Base-by-base conservation (phyloP, 116 monocot genomes). In the Dioscorea cayenensis region DNA sequence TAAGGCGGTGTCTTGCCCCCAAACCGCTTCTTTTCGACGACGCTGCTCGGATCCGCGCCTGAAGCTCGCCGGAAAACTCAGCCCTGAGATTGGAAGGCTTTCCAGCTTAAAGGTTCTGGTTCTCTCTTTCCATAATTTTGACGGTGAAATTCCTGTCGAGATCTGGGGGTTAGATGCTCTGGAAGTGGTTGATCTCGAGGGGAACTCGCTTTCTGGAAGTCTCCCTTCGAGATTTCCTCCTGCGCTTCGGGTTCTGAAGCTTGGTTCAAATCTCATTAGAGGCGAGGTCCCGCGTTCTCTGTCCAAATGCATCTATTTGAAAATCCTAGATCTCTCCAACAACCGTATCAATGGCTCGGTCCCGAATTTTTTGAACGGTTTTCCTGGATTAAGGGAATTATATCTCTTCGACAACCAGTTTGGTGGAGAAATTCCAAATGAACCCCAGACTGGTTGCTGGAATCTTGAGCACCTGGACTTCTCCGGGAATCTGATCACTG, bases 401-500 rank as follows among this genome's bases (percentile, higher is more conserved):
- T 13, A 71, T 27, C 74, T 91, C 36, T 77, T 81, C 2, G 85
- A 75, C 20, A 92, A 92, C 66, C 63, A 19, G 10, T 72, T 88
- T 18, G 29, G 28, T 2, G 84, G 86, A 2, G 27, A 73, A 13
- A 80, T 93, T 17, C 90, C 84, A 0, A 51, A 66, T 25, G 84
- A 73, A 48, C 71, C 87, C 55, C 83, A 85, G 8, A 7, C 16
- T 70, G 74, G 63, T 5, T 90, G 81, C 65, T 22, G 21, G 17
- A 85, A 60, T 66, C 79, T 90, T 2, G 77, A 80, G 74, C 48
- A 75, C 16, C 66, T 90, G 22, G 87, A 87, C 38, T 73, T 90
- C 48, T 82, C 90, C 5, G 84, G 81, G 14, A 94, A 94, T 69
- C 66, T 73, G 17, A 65, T 94, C 64, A 49, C 73, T 18, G 83